Percentiles rank a stretch among this genome's conserved stretches.
phyloP scores from a whole-genome alignment of 805 yeast genomes.

The Hemisphaericaspora nanyangensis region DNA sequence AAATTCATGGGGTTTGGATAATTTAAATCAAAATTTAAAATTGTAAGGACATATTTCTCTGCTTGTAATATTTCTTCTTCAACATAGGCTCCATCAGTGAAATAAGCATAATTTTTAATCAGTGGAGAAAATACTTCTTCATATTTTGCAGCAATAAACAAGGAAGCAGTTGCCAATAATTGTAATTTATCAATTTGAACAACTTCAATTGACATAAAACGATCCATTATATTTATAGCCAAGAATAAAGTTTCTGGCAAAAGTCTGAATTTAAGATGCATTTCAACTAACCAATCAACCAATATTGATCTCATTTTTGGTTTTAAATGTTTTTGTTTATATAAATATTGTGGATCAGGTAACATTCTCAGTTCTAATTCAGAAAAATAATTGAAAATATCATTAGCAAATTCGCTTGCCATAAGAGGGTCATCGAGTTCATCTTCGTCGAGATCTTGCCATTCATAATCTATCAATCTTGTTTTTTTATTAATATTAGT shows the following conservation, averaged over 20 bases:
- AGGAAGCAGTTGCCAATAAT: slow-evolving; percentile 77
- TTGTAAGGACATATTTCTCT: slow-evolving; percentile 72
- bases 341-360: slow-evolving; percentile 67
- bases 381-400: slow-evolving; percentile 77
- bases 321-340: slow-evolving; percentile 60
- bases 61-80: slow-evolving; percentile 80
- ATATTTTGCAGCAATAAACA: slow-evolving; percentile 88
- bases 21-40: slow-evolving; percentile 68
- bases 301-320: slow-evolving; percentile 83
- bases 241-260: slow-evolving; percentile 82
- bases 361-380: slow-evolving; percentile 68
- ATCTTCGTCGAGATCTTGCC: slow-evolving; percentile 74
- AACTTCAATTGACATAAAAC: slow-evolving; percentile 71
- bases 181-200: slow-evolving; percentile 80
- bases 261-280: slow-evolving; percentile 77
- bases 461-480: slow-evolving; percentile 41
- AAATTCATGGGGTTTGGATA: slow-evolving; percentile 91
- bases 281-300: slow-evolving; percentile 93
- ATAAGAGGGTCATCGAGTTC: slow-evolving; percentile 71
- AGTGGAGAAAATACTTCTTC: slow-evolving; percentile 91
- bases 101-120: slow-evolving; percentile 78
- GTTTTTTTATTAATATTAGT: slow-evolving; percentile 31
- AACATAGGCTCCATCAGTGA: slow-evolving; percentile 80
- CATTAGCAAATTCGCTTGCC: slow-evolving; percentile 91
- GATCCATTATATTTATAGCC: slow-evolving; percentile 82